phyloP scores from a whole-genome alignment of 352 stramenopile genomes.

The Elongisporangium prolatum region DNA sequence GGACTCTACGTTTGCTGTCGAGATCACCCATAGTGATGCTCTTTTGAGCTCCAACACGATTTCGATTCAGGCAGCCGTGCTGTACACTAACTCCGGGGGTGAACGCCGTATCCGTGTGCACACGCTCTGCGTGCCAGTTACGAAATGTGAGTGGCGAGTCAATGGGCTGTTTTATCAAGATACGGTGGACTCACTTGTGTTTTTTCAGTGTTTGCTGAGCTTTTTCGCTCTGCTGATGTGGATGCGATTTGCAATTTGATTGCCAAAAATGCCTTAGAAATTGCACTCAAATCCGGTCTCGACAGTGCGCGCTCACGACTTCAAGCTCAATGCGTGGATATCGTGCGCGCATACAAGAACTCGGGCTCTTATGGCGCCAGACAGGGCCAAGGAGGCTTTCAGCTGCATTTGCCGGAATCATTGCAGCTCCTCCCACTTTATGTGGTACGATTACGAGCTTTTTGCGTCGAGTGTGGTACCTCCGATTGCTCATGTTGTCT shows the following conservation, averaged over 20 bases:
- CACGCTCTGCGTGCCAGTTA: conserved; percentile 94
- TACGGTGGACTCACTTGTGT: background rate
- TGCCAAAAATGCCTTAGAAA: conserved; percentile 93
- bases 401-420: conserved; percentile 86
- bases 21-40: conserved; percentile 96
- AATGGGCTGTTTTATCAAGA: background rate
- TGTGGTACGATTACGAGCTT: conserved; percentile 44
- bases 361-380: conserved; percentile 70
- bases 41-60: conserved; percentile 92
- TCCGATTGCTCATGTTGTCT: conserved; percentile 1
- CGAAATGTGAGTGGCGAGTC: conserved; percentile 51
- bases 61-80: conserved; percentile 94
- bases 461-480: conserved; percentile 5
- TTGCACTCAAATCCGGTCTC: conserved; percentile 92
- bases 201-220: conserved; percentile 76
- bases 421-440: conserved; percentile 96
- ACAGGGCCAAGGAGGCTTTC: conserved; percentile 51
- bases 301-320: conserved; percentile 92
- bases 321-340: conserved; percentile 91
- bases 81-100: conserved; percentile 97
- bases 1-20: conserved; percentile 96
- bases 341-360: conserved; percentile 90
- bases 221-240: conserved; percentile 91
- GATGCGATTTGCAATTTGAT: conserved; percentile 94
- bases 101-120: conserved; percentile 98